Base-by-base conservation (phyloP, 2,329 filamentous ascomycete genomes). In the Cladosporium velox region DNA sequence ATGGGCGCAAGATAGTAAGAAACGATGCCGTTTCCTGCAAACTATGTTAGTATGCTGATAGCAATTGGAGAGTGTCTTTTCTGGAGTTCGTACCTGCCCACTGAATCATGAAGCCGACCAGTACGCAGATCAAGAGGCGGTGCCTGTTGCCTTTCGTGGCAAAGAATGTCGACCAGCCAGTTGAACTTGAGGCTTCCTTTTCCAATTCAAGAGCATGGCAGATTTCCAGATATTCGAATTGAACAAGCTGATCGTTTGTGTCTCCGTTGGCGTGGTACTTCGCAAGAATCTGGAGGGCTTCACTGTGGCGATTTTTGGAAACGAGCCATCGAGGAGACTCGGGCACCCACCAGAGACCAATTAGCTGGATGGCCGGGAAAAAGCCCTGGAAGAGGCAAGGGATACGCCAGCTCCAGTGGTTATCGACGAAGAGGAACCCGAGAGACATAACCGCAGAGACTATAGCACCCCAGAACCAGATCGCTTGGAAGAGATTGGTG, bases 171-270 rank as follows among this genome's bases (percentile, higher is more conserved):
- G 64, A 64, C 67, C 67, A 69, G 7, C 67, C 69, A 6, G 66
- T 62, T 14, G 65, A 54, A 66, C 83, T 84, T 2, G 84, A 82
- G 21, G 55, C 65, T 67, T 88, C 84, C 64, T 84, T 76, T 72
- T 88, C 86, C 0, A 86, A 71, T 34, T 81, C 80, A 70, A 88
- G 84, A 0, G 86, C 86, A 4, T 82, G 80, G 59, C 83, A 79
- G 69, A 90, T 89, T 73, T 89, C 85, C 26, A 82, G 82, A 71
- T 88, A 84, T 71, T 90, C 87, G 10, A 85, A 85, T 61, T 82
- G 80, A 30, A 88, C 85, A 14, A 88, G 81, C 14, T 82, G 76
- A 0, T 83, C 86, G 38, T 80, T 74, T 1, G 70, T 70, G 64
- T 83, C 77, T 6, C 81, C 81, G 66, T 80, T 78, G 10, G 77